Conservation (phyloP, 2,329 filamentous ascomycete species). For the Alternaria hordeiaustralica region DNA sequence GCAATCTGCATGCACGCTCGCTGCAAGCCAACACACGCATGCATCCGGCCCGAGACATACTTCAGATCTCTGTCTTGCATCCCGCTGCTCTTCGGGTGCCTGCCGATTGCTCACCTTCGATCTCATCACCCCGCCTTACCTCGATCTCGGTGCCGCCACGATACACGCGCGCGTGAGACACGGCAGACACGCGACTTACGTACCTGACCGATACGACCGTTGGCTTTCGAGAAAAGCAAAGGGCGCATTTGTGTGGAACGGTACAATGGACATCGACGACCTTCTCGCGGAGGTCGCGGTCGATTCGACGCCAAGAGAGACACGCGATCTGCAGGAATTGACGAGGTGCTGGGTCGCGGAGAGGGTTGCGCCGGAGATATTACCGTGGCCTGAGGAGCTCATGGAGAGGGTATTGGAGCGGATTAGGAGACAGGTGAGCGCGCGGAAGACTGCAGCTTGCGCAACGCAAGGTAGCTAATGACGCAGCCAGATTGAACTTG, state of each 20-base stretch:
- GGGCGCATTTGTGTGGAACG: background rate
- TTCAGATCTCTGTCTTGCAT: background rate
- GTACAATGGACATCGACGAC: slow-evolving; percentile 57
- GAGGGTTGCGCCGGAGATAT: slow-evolving; percentile 84
- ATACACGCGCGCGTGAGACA: background rate
- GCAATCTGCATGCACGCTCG: slow-evolving; percentile 8
- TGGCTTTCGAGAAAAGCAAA: background rate
- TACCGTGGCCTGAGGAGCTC: slow-evolving; percentile 76
- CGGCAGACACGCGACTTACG: background rate
- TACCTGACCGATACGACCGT: background rate
- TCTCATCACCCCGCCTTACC: background rate
- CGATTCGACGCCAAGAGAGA: slow-evolving; percentile 60
- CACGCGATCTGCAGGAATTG: slow-evolving; percentile 82
- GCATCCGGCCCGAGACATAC: slow-evolving; percentile 2
- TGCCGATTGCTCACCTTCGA: background rate
- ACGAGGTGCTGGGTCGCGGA: slow-evolving; percentile 95
- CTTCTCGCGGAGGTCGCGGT: slow-evolving; percentile 59
- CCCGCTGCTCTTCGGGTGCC: background rate
- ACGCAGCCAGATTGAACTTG: slow-evolving; percentile 53
- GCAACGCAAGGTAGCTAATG: slow-evolving; percentile 21
- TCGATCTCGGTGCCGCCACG: background rate
- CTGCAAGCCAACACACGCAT: slow-evolving; percentile 16
- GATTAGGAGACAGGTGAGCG: slow-evolving; percentile 46
- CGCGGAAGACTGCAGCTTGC: background rate
- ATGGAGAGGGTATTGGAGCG: slow-evolving; percentile 81